Evolutionary conservation across 2,329 filamentous ascomycete species (phyloP).

Genomic region (Talaromyces marneffei): DNA sequence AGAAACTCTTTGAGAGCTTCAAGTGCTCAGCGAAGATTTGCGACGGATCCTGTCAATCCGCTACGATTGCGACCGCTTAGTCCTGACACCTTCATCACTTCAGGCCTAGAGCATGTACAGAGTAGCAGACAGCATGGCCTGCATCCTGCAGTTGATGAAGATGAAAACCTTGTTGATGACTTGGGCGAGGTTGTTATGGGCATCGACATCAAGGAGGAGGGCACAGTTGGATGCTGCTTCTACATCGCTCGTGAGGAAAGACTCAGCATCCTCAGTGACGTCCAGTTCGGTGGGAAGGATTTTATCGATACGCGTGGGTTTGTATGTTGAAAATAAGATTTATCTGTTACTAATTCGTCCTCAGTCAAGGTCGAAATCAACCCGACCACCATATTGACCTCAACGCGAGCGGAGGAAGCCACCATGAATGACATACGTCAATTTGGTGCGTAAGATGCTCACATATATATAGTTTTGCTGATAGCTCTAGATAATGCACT

Average conservation of each 20-base stretch:
- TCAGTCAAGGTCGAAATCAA: constrained; percentile 55
- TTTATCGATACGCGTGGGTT: constrained; percentile 53
- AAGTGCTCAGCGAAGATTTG: constrained; percentile 9
- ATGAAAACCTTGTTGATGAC: constrained; percentile 38
- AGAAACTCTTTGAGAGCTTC: not conserved
- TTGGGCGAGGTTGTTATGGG: constrained; percentile 72
- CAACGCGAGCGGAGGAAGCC: constrained; percentile 50
- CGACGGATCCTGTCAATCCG: not conserved
- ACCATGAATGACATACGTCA: constrained; percentile 30
- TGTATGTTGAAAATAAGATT: not conserved
- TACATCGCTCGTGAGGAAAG: constrained; percentile 66
- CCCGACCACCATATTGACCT: constrained; percentile 56
- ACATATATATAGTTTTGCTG: not conserved
- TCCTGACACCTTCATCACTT: not conserved
- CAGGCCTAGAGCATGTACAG: not conserved
- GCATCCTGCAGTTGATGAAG: not conserved
- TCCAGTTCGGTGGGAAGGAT: constrained; percentile 62
- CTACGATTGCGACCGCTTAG: not conserved
- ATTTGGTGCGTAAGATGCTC: not conserved
- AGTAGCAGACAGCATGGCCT: not conserved
- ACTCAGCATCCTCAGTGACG: constrained; percentile 71
- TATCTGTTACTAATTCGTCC: not conserved
- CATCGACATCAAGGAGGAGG: constrained; percentile 65
- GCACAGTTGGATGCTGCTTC: constrained; percentile 75
- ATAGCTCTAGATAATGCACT: constrained; percentile 41